These are phyloP conservation scores for Aspergillus quadricinctus DNA, from an alignment of 2,329 filamentous ascomycete genomes.

Conservation along the genomic window DNA sequence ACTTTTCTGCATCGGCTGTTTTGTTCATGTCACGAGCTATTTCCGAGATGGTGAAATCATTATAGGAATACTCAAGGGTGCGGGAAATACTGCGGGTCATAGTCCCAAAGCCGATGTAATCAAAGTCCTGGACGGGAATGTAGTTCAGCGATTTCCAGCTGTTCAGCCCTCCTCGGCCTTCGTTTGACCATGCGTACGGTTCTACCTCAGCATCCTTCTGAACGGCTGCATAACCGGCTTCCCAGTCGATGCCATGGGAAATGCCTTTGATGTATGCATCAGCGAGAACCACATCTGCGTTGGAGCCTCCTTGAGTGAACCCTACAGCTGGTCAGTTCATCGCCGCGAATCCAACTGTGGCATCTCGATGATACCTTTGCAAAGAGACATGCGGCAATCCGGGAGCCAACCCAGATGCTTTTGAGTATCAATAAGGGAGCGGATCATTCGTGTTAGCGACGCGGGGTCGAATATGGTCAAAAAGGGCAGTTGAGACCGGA, in stretches of 20 bases:
- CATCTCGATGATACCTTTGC: conserved; percentile 41
- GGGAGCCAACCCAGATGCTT: conserved; percentile 66
- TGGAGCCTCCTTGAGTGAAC: conserved; percentile 69
- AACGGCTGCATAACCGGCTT: conserved; percentile 62
- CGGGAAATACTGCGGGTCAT: conserved; percentile 67
- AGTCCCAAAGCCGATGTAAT: conserved; percentile 61
- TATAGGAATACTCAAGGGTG: conserved; percentile 72
- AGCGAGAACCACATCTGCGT: conserved; percentile 63
- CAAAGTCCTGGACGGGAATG: conserved; percentile 66
- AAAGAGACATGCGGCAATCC: conserved; percentile 69
- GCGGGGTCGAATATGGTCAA: conserved; percentile 63
- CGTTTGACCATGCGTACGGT: conserved; percentile 64
- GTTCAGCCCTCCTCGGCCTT: conserved; percentile 64
- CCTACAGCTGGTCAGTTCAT: conserved; percentile 36
- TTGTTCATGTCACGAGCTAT: conserved; percentile 57
- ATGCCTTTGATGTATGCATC: conserved; percentile 68
- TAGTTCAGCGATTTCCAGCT: conserved; percentile 69
- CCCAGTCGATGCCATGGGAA: conserved; percentile 60
- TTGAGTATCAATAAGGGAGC: conserved; percentile 68
- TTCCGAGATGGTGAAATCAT: conserved; percentile 64
- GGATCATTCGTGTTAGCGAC: conserved; percentile 60
- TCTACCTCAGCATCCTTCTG: conserved; percentile 67
- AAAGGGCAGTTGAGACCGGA: conserved; percentile 64
- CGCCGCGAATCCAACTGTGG: background rate
- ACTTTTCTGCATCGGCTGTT: conserved; percentile 54